phyloP scores from a whole-genome alignment of 192 early-diverging fungal genomes.

The Helicostylum pulchrum region DNA sequence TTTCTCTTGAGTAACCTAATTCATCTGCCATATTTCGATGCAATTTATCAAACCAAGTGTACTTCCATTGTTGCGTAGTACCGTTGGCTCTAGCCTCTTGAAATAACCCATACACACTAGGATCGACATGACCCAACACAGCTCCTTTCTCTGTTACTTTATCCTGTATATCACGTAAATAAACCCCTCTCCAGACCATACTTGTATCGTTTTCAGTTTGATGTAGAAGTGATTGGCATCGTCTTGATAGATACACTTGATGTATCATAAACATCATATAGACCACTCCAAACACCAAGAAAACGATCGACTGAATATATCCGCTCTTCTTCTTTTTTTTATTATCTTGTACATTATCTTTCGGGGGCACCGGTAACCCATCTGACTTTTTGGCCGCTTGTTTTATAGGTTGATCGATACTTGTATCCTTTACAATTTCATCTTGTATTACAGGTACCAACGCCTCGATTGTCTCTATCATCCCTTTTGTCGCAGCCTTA shows the following conservation, averaged over 20 bases:
- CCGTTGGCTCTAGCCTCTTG: conserved; percentile 23
- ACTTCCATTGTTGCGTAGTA: conserved; percentile 10
- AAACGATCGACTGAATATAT: background rate
- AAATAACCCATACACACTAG: conserved; percentile 27
- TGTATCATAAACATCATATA: background rate
- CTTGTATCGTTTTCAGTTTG: conserved; percentile 14
- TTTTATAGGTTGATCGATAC: background rate
- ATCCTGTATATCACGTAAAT: conserved; percentile 45
- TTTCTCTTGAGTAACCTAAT: conserved; percentile 44
- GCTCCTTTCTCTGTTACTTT: conserved; percentile 21
- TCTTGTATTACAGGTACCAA: conserved; percentile 46
- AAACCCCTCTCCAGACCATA: conserved; percentile 41
- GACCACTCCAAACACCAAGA: background rate
- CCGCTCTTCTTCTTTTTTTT: conserved; percentile 3
- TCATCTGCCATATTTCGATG: conserved; percentile 47
- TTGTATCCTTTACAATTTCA: conserved; percentile 27
- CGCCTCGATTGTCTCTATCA: conserved; percentile 46
- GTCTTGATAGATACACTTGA: conserved; percentile 10
- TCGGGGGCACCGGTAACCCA: background rate
- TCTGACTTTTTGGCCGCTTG: background rate
- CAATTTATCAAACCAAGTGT: conserved; percentile 37
- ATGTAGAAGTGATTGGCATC: conserved; percentile 12
- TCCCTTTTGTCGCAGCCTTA: conserved; percentile 55
- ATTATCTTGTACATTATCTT: conserved; percentile 14
- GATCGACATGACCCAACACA: conserved; percentile 5